Conservation (phyloP, 495 filamentous ascomycete genomes). For the Jackrogersella minutella region DNA sequence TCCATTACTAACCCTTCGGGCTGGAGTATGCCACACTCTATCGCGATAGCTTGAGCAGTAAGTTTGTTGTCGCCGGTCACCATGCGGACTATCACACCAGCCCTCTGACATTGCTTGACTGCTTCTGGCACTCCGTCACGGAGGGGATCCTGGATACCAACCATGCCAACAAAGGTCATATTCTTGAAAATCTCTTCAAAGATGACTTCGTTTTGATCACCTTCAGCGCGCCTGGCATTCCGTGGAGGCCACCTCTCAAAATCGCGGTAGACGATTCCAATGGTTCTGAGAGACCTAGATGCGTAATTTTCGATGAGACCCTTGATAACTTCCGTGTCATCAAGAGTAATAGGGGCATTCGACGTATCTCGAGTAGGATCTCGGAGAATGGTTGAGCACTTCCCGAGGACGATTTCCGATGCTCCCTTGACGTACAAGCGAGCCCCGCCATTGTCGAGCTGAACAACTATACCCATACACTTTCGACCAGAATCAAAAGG, state of each 20-base stretch:
- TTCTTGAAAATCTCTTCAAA: slow-evolving; percentile 79
- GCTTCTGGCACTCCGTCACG: slow-evolving; percentile 81
- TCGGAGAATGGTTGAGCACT: slow-evolving; percentile 73
- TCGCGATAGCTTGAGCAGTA: slow-evolving; percentile 83
- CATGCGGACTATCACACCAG: slow-evolving; percentile 88
- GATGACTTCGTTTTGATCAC: slow-evolving; percentile 71
- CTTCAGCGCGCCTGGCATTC: slow-evolving; percentile 68
- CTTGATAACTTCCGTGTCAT: slow-evolving; percentile 67
- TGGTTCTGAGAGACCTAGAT: slow-evolving; percentile 82
- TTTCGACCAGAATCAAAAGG: slow-evolving; percentile 89
- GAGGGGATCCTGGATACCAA: slow-evolving; percentile 89
- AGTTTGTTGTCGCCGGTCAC: slow-evolving; percentile 87
- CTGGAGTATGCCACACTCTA: slow-evolving; percentile 83
- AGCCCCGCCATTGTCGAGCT: slow-evolving; percentile 67
- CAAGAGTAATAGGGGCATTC: slow-evolving; percentile 62
- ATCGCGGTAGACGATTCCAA: slow-evolving; percentile 85
- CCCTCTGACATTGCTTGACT: slow-evolving; percentile 74
- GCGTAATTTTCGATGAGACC: slow-evolving; percentile 79
- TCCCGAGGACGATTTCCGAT: slow-evolving; percentile 82
- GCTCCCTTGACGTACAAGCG: slow-evolving; percentile 86
- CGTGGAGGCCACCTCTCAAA: slow-evolving; percentile 89
- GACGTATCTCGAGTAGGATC: slow-evolving; percentile 71
- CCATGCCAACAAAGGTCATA: slow-evolving; percentile 79
- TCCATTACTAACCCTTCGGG: slow-evolving; percentile 80
- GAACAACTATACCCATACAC: slow-evolving; percentile 85